phyloP scores from a whole-genome alignment of 805 yeast species.

The Alloascoidea africana region DNA sequence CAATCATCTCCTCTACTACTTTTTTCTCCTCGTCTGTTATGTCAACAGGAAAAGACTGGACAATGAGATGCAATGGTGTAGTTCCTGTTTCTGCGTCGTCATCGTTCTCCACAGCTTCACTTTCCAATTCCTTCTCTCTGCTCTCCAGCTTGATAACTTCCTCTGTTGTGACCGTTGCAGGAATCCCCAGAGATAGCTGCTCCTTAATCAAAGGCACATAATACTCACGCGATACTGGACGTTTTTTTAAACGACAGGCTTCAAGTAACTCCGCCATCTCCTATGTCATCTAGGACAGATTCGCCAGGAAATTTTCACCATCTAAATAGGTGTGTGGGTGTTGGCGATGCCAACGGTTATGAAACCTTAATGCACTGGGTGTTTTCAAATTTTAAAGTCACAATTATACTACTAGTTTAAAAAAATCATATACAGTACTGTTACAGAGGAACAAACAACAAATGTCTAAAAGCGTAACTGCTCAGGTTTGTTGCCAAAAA shows the following conservation, averaged over 20 bases:
- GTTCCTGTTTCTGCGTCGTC: constrained; percentile 31
- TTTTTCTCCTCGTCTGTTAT: constrained; percentile 24
- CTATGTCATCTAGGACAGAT: no score
- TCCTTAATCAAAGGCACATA: constrained; percentile 30
- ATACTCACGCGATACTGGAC: constrained; percentile 33
- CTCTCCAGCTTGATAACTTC: constrained; percentile 30
- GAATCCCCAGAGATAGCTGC: constrained; percentile 49
- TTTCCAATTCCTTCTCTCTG: constrained; percentile 3
- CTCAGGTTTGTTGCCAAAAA: no score
- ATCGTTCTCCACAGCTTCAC: constrained; percentile 6
- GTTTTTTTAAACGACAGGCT: background rate
- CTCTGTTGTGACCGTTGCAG: constrained; percentile 71
- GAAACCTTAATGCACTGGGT: no score
- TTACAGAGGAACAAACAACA: no score
- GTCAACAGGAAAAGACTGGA: constrained; percentile 33
- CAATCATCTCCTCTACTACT: constrained; percentile 39
- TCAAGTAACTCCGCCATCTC: background rate
- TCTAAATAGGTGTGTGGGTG: no score
- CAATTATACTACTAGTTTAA: no score
- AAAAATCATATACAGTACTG: no score
- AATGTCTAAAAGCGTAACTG: no score
- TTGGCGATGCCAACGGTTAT: no score
- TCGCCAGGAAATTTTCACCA: no score
- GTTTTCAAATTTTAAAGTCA: no score
- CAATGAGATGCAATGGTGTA: constrained; percentile 64